Conservation (phyloP, 768 basidiomycete genomes). For the Tubosaeta sp. region DNA sequence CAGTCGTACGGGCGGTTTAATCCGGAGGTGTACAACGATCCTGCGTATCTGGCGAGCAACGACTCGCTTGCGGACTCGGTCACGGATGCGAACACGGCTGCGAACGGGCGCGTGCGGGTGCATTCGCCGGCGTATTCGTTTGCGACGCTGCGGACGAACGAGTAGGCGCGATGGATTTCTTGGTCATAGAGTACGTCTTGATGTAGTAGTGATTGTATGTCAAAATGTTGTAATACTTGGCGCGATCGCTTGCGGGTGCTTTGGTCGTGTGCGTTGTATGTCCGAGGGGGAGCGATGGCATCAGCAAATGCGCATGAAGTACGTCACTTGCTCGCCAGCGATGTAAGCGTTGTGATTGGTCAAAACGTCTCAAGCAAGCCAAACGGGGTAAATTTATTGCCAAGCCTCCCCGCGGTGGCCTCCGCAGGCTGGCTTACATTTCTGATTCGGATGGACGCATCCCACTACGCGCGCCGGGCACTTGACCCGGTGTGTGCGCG, state of each 20-base stretch:
- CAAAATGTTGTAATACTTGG: neutral
- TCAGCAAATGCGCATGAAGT: no score
- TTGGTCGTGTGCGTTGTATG: no score
- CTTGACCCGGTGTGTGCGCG: no score
- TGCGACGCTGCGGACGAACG: slow-evolving; percentile 12
- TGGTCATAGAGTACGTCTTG: slow-evolving; percentile 8
- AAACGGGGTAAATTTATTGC: no score
- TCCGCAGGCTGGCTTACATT: no score
- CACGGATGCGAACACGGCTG: slow-evolving; percentile 23
- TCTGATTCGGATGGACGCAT: no score
- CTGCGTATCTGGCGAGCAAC: slow-evolving; percentile 21
- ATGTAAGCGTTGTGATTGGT: no score
- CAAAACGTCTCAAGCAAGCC: no score
- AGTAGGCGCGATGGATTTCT: neutral
- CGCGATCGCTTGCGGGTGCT: neutral
- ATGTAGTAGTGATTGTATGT: slow-evolving; percentile 8
- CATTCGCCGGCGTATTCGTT: slow-evolving; percentile 19
- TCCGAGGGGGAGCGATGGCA: no score
- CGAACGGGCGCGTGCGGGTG: slow-evolving; percentile 21
- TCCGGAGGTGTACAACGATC: slow-evolving; percentile 25
- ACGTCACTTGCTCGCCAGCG: no score
- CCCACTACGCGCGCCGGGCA: no score
- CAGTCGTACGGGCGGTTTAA: slow-evolving; percentile 18
- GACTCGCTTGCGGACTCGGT: slow-evolving; percentile 27
- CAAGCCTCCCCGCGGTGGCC: no score